Evolutionary conservation across 2,329 filamentous ascomycete species (phyloP).

Genomic region (Xylariaceae sp.): DNA sequence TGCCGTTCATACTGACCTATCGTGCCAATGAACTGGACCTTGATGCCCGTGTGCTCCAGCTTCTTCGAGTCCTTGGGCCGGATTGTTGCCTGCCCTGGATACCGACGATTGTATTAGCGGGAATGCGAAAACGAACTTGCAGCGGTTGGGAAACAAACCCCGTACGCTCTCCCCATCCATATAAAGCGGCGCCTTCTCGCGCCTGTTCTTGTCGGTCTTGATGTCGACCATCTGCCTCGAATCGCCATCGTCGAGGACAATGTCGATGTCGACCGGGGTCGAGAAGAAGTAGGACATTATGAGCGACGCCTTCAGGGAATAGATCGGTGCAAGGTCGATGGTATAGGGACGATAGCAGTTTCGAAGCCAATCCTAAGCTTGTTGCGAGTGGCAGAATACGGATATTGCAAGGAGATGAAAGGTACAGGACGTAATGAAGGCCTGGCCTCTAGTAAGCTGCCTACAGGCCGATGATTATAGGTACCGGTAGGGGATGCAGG

Average conservation of each 20-base stretch:
- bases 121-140: not conserved
- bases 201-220: constrained; percentile 96
- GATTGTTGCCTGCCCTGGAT: constrained; percentile 82
- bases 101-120: not conserved
- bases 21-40: constrained; percentile 98
- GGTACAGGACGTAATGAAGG: too few species aligned
- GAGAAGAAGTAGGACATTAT: constrained; percentile 97
- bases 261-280: constrained; percentile 96
- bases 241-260: constrained; percentile 93
- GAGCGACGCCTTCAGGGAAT: constrained; percentile 3
- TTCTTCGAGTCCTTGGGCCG: constrained; percentile 97
- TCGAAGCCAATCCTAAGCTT: not conserved
- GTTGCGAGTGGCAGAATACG: constrained; percentile 6
- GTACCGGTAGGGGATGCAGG: not conserved
- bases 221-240: constrained; percentile 94
- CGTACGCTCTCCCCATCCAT: constrained; percentile 93
- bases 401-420: constrained; percentile 1
- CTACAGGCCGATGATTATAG: not conserved
- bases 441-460: too few species aligned
- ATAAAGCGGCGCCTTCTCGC: constrained; percentile 94
- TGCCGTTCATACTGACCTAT: constrained; percentile 61
- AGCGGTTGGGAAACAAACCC: constrained; percentile 12
- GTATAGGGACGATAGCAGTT: not conserved
- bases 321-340: constrained; percentile 5
- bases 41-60: constrained; percentile 96